These are phyloP conservation scores for Shiraia sp. DNA, from an alignment of 2,329 filamentous ascomycete genomes.

Conservation along the genomic window DNA sequence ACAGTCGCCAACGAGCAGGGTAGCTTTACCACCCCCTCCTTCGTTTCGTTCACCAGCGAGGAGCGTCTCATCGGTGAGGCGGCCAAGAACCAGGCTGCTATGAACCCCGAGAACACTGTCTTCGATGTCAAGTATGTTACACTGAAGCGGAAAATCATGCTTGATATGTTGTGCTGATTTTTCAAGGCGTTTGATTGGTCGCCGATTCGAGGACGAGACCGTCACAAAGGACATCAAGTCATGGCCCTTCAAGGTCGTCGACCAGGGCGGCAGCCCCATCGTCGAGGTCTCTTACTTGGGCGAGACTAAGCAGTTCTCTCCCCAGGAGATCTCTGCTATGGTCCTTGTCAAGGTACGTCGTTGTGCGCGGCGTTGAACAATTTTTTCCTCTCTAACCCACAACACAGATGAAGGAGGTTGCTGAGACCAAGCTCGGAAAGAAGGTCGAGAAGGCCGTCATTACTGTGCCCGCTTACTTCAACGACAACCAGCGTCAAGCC, in stretches of 20 bases:
- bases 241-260: conserved; percentile 98
- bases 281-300: conserved; percentile 95
- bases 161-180: conserved; percentile 32
- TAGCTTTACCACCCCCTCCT: conserved; percentile 97
- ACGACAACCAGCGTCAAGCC: conserved; percentile 99
- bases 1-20: conserved; percentile 98
- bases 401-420: conserved; percentile 95
- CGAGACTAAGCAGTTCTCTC: conserved; percentile 93
- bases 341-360: conserved; percentile 87
- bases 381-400: conserved; percentile 22
- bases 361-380: conserved; percentile 1
- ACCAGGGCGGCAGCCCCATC: conserved; percentile 84
- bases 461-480: conserved; percentile 99
- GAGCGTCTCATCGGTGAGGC: conserved; percentile 99
- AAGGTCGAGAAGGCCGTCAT: conserved; percentile 99
- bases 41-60: conserved; percentile 98
- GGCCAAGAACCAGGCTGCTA: conserved; percentile 99
- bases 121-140: conserved; percentile 93
- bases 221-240: conserved; percentile 99
- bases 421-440: conserved; percentile 97
- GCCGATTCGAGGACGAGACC: conserved; percentile 89
- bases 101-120: conserved; percentile 98
- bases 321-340: conserved; percentile 99
- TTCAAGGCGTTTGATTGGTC: conserved; percentile 90
- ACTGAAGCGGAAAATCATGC: conserved; percentile 1